Evolutionary conservation across 202 grass and related monocot species (phyloP).

Genomic region (Panicum virgatum): DNA sequence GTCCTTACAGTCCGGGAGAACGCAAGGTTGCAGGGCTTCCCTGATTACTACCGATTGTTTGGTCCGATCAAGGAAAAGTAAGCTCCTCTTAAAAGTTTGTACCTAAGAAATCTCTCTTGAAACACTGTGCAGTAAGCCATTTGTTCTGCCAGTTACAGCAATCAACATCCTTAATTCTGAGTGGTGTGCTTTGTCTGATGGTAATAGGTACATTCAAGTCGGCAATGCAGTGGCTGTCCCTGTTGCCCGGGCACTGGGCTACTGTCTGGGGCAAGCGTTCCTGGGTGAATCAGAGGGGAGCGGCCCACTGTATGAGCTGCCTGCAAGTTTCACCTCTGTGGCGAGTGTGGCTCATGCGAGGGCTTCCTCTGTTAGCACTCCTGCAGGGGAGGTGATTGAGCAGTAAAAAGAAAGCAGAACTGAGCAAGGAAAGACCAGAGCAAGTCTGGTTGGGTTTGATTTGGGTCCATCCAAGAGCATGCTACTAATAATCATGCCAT

Average conservation of each 20-base stretch:
- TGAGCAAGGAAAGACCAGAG: background rate
- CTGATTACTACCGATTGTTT: constrained; percentile 63
- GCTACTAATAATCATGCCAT: background rate
- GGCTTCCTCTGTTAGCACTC: constrained; percentile 10
- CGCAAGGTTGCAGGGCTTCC: constrained; percentile 79
- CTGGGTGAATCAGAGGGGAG: constrained; percentile 26
- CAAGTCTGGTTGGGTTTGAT: background rate
- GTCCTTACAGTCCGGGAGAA: constrained; percentile 79
- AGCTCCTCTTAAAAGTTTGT: background rate
- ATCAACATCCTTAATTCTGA: background rate
- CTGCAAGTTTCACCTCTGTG: constrained; percentile 40
- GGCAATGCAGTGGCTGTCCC: constrained; percentile 86
- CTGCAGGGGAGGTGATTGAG: constrained; percentile 44
- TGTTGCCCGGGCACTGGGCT: constrained; percentile 70
- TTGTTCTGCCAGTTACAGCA: background rate
- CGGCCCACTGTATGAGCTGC: constrained; percentile 40
- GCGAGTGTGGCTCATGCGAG: background rate
- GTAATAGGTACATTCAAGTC: constrained; percentile 73
- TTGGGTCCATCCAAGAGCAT: background rate
- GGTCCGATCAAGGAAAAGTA: constrained; percentile 74
- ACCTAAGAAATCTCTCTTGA: background rate
- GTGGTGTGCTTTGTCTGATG: background rate
- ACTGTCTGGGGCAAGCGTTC: constrained; percentile 47
- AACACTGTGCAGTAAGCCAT: background rate
- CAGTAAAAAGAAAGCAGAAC: background rate